These are phyloP conservation scores for Populus tomentosa DNA, from an alignment of 441 rosid species.

Conservation along the genomic window DNA sequence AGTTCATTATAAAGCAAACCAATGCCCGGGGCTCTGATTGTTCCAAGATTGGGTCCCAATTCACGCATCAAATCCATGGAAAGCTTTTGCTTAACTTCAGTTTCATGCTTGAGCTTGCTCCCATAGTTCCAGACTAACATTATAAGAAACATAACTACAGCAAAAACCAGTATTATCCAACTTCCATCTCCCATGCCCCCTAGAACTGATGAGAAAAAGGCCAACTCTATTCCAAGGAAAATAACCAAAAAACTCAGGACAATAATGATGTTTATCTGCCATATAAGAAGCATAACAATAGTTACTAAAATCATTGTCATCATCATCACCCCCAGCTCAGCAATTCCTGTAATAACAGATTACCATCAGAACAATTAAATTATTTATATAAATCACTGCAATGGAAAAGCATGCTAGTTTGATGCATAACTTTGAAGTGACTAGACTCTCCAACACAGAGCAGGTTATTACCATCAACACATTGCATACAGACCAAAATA, in stretches of 20 bases:
- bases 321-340: constrained; percentile 99
- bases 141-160: constrained; percentile 75
- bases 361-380: constrained; percentile 12
- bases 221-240: constrained; percentile 77
- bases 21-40: constrained; percentile 96
- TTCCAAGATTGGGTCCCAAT: constrained; percentile 89
- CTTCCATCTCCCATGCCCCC: constrained; percentile 82
- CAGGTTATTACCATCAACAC: neutral
- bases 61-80: constrained; percentile 91
- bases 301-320: constrained; percentile 89
- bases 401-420: neutral
- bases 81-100: constrained; percentile 87
- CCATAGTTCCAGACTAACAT: constrained; percentile 98
- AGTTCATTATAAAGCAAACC: constrained; percentile 94
- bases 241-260: constrained; percentile 58
- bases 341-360: constrained; percentile 61
- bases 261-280: constrained; percentile 88
- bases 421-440: neutral
- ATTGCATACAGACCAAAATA: neutral
- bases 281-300: constrained; percentile 94
- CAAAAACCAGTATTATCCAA: constrained; percentile 91
- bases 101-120: constrained; percentile 93
- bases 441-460: neutral
- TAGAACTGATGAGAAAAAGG: constrained; percentile 84
- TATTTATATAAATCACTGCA: neutral